These are phyloP conservation scores for Talaromyces sp. DNA, from an alignment of 2,329 filamentous ascomycete species.

Conservation along the genomic window DNA sequence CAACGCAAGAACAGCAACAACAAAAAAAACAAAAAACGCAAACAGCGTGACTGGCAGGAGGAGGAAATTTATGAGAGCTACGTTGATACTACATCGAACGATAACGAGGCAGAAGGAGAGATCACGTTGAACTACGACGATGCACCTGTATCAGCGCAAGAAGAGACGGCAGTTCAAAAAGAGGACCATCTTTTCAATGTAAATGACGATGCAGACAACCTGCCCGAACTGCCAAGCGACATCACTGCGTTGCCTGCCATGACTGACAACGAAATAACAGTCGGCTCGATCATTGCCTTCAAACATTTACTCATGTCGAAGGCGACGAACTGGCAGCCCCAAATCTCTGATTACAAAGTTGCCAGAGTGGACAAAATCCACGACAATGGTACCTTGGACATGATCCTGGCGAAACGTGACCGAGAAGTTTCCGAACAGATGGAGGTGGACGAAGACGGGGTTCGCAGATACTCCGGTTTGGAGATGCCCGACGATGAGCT, in stretches of 20 bases:
- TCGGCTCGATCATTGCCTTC: constrained; percentile 47
- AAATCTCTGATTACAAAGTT: constrained; percentile 58
- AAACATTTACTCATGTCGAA: constrained; percentile 50
- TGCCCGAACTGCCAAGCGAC: constrained; percentile 56
- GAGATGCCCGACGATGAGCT: constrained; percentile 63
- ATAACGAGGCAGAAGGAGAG: constrained; percentile 35
- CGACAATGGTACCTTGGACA: constrained; percentile 55
- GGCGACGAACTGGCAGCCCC: constrained; percentile 48
- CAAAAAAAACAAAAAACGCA: constrained; percentile 46
- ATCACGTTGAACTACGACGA: constrained; percentile 45
- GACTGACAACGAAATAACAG: constrained; percentile 32
- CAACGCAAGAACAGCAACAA: constrained; percentile 35
- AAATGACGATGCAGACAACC: constrained; percentile 41
- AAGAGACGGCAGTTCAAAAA: constrained; percentile 24
- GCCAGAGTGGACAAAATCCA: constrained; percentile 62
- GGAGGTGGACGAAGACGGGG: constrained; percentile 64
- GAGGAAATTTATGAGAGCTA: constrained; percentile 46
- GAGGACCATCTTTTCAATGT: constrained; percentile 18
- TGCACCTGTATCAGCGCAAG: constrained; percentile 27
- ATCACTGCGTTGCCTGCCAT: constrained; percentile 59
- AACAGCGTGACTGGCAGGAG: constrained; percentile 52
- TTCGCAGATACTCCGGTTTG: constrained; percentile 73
- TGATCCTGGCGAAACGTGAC: constrained; percentile 70
- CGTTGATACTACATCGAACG: constrained; percentile 41
- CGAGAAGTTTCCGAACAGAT: constrained; percentile 55